These are phyloP conservation scores for Penicillium sp. DNA, from an alignment of 2,329 filamentous ascomycete species.

Conservation along the genomic window DNA sequence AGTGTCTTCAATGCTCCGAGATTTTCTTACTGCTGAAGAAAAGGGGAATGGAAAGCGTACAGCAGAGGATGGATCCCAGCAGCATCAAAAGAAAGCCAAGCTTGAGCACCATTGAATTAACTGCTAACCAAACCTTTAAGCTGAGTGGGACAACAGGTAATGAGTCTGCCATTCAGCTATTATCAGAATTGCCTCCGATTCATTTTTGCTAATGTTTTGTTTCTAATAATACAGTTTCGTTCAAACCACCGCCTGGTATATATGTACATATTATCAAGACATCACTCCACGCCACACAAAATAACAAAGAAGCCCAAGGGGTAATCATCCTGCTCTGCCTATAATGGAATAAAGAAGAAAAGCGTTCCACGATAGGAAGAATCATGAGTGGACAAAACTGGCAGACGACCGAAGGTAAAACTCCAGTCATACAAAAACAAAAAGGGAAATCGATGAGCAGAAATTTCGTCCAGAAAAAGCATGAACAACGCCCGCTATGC, in stretches of 20 bases:
- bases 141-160: slow-evolving; percentile 19
- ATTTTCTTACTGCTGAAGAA: slow-evolving; percentile 18
- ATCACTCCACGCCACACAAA: not conserved
- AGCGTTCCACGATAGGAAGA: not conserved
- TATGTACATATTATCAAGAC: slow-evolving; percentile 37
- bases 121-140: slow-evolving; percentile 19
- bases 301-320: not conserved
- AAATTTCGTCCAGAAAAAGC: slow-evolving; percentile 7
- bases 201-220: slow-evolving; percentile 31
- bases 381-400: slow-evolving; percentile 6
- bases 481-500: slow-evolving; percentile 7
- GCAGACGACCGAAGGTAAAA: slow-evolving; percentile 5
- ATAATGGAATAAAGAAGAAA: not conserved
- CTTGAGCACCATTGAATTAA: not conserved
- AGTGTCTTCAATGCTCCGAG: slow-evolving; percentile 41
- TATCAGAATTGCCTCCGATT: slow-evolving; percentile 4
- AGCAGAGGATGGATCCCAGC: slow-evolving; percentile 27
- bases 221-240: slow-evolving; percentile 32
- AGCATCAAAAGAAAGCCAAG: slow-evolving; percentile 27
- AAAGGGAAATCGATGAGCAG: slow-evolving; percentile 14
- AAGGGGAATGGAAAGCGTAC: slow-evolving; percentile 16
- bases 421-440: slow-evolving; percentile 8
- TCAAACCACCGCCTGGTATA: slow-evolving; percentile 21
- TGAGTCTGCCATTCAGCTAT: not conserved
- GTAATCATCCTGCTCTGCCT: not conserved